These are phyloP conservation scores for Penicillium simplicissimum DNA, from an alignment of 495 filamentous ascomycete genomes.

Conservation along the genomic window DNA sequence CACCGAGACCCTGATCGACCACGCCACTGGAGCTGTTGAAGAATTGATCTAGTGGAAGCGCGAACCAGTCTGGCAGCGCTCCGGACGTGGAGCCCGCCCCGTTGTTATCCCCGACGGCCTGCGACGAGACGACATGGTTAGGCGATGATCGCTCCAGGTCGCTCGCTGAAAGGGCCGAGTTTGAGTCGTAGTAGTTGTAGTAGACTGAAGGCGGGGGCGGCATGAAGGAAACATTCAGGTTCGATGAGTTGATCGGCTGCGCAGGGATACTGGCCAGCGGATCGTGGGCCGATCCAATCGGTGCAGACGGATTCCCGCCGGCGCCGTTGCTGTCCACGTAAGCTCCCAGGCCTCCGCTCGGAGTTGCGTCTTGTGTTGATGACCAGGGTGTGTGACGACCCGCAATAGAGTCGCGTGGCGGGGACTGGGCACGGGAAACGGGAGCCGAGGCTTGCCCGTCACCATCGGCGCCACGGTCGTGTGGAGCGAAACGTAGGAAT, in stretches of 20 bases:
- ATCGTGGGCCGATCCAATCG: constrained; percentile 41
- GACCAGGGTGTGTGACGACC: constrained; percentile 39
- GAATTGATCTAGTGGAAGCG: constrained; percentile 52
- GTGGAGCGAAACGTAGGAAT: constrained; percentile 61
- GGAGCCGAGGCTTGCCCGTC: constrained; percentile 40
- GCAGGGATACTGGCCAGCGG: constrained; percentile 48
- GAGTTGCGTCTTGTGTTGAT: constrained; percentile 24
- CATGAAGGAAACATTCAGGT: constrained; percentile 52
- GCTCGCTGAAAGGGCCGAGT: constrained; percentile 33
- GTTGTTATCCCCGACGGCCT: constrained; percentile 32
- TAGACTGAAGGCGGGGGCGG: constrained; percentile 50
- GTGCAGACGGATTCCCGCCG: constrained; percentile 19
- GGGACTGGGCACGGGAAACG: constrained; percentile 38
- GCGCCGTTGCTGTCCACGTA: constrained; percentile 35
- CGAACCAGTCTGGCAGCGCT: constrained; percentile 48
- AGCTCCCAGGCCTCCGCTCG: constrained; percentile 26
- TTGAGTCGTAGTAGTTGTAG: constrained; percentile 49
- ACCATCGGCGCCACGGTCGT: constrained; percentile 44
- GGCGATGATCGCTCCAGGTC: constrained; percentile 34
- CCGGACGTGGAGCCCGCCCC: constrained; percentile 30
- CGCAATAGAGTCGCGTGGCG: constrained; percentile 34
- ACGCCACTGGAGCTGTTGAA: constrained; percentile 50
- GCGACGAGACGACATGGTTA: constrained; percentile 33
- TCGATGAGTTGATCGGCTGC: constrained; percentile 51
- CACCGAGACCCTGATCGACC: constrained; percentile 51